These are phyloP conservation scores for Annulohypoxylon maeteangense DNA, from an alignment of 495 filamentous ascomycete genomes.

Conservation along the genomic window DNA sequence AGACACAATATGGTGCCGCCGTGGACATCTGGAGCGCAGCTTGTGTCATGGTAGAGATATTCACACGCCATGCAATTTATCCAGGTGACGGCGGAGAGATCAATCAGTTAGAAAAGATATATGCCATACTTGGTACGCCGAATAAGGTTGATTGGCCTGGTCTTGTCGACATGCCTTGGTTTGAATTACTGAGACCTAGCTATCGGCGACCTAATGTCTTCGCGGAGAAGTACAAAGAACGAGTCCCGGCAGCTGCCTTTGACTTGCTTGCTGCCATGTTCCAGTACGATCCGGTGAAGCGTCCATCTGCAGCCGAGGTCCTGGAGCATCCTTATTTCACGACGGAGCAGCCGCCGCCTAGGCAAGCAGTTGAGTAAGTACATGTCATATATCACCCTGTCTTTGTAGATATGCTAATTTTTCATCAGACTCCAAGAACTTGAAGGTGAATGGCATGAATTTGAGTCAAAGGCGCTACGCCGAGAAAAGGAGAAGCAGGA, in stretches of 20 bases:
- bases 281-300: slow-evolving; percentile 83
- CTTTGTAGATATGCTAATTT: slow-evolving; percentile 32
- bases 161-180: slow-evolving; percentile 94
- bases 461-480: slow-evolving; percentile 94
- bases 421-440: slow-evolving; percentile 75
- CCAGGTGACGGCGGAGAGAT: slow-evolving; percentile 95
- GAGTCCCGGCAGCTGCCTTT: slow-evolving; percentile 79
- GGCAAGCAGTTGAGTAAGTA: slow-evolving; percentile 85
- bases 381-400: background rate
- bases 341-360: slow-evolving; percentile 79
- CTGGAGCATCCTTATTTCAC: slow-evolving; percentile 91
- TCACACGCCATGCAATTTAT: slow-evolving; percentile 94
- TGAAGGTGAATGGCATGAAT: slow-evolving; percentile 98
- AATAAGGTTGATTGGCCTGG: slow-evolving; percentile 86
- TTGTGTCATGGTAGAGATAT: slow-evolving; percentile 96
- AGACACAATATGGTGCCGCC: slow-evolving; percentile 92
- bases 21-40: slow-evolving; percentile 99
- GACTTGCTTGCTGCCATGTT: slow-evolving; percentile 86
- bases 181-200: slow-evolving; percentile 82
- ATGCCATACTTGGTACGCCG: slow-evolving; percentile 90
- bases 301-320: slow-evolving; percentile 86
- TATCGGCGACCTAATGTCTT: slow-evolving; percentile 82
- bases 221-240: slow-evolving; percentile 79
- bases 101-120: slow-evolving; percentile 95
- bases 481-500: slow-evolving; percentile 87